A percentile compares a stretch with the other conserved stretches of the same genome.
phyloP scores from a whole-genome alignment of 768 basidiomycete genomes.

The Mycena rebaudengoi region DNA sequence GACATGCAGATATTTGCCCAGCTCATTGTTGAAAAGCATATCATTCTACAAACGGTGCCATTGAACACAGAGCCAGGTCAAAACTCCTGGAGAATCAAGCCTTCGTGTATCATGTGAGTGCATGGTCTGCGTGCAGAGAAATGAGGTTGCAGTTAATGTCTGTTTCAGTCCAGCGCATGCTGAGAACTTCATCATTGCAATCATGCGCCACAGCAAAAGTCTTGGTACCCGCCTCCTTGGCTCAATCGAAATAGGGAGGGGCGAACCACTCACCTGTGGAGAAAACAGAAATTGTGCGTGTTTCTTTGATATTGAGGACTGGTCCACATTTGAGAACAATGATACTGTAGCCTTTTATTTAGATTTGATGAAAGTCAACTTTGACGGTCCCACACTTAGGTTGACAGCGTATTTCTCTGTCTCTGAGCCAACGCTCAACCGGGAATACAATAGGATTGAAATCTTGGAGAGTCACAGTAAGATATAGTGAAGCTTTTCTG shows the following conservation, averaged over 20 bases:
- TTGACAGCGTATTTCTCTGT: not conserved
- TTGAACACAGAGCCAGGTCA: not conserved
- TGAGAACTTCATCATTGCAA: not conserved
- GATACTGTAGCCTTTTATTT: not conserved
- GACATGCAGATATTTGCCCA: not conserved
- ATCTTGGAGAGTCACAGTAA: not conserved
- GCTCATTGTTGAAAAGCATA: too few species aligned
- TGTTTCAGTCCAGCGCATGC: constrained; percentile 2
- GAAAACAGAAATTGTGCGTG: not conserved
- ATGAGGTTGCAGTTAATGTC: constrained; percentile 5
- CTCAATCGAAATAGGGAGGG: not conserved
- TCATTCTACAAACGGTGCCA: not conserved
- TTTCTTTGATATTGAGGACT: not conserved
- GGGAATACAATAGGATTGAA: not conserved
- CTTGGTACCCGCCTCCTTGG: not conserved
- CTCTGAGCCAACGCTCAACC: not conserved
- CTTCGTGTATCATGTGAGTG: constrained; percentile 2
- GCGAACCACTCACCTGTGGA: not conserved
- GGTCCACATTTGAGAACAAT: not conserved
- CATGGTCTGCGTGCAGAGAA: not conserved
- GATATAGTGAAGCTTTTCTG: not conserved
- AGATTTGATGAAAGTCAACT: not conserved
- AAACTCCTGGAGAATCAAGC: not conserved
- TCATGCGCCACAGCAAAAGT: not conserved
- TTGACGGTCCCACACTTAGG: not conserved